phyloP scores from a whole-genome alignment of 331 rosid genomes.

The Dryas integrifolia region DNA sequence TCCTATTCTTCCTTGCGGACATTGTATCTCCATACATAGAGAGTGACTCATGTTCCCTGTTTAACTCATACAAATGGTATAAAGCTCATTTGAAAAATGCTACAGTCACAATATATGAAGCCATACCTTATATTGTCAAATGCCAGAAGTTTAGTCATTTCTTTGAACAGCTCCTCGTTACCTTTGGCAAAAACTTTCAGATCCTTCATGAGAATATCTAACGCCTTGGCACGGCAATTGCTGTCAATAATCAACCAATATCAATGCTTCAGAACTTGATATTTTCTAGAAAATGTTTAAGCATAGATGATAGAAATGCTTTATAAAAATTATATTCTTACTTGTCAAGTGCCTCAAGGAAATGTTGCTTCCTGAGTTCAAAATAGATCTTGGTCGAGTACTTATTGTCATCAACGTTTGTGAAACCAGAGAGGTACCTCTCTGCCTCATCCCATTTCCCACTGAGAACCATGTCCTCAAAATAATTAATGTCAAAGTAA shows the following conservation, averaged over 20 bases:
- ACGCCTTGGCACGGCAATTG: conserved; percentile 28
- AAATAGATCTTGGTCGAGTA: conserved; percentile 39
- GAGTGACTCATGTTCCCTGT: conserved; percentile 38
- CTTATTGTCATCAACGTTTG: conserved; percentile 21
- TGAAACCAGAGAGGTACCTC: conserved; percentile 42
- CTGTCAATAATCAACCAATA: conserved; percentile 20
- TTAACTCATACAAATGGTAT: background rate
- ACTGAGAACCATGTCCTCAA: conserved; percentile 33
- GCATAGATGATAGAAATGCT: background rate
- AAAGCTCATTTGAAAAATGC: background rate
- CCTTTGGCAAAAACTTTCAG: conserved; percentile 23
- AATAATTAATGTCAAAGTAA: conserved; percentile 39
- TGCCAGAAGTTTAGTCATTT: conserved; percentile 28
- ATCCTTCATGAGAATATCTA: conserved; percentile 34
- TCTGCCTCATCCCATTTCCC: conserved; percentile 50
- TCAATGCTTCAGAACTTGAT: background rate
- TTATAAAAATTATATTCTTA: conserved; percentile 8
- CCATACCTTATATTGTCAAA: conserved; percentile 37
- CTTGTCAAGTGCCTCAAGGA: conserved; percentile 47
- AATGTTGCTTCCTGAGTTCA: conserved; percentile 40
- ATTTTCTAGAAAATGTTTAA: background rate
- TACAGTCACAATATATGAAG: background rate
- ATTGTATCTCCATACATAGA: conserved; percentile 25
- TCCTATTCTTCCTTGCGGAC: conserved; percentile 25
- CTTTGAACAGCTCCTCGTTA: conserved; percentile 23